Evolutionary conservation across 1,139 yeast genomes (phyloP).

Genomic region (Zhuliangozyma blackwelliae): DNA sequence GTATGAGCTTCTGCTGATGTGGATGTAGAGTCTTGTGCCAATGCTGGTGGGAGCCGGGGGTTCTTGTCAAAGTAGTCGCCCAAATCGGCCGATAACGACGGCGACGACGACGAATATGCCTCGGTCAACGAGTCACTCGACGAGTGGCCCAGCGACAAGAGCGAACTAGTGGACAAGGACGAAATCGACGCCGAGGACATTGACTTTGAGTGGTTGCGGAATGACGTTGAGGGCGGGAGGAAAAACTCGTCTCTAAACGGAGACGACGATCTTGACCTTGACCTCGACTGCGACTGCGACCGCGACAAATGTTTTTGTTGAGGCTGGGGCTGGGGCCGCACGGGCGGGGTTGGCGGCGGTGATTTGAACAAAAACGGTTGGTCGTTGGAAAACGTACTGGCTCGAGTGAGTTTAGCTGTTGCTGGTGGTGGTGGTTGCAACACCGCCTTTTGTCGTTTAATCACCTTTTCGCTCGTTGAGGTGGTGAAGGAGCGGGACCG

Average conservation of each 20-base stretch:
- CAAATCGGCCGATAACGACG: slow-evolving; percentile 18
- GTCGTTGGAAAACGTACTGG: slow-evolving; percentile 15
- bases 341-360: slow-evolving; percentile 1
- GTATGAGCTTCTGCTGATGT: not conserved
- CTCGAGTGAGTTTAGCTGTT: slow-evolving; percentile 14
- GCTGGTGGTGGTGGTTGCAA: slow-evolving; percentile 3
- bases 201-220: slow-evolving; percentile 19
- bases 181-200: slow-evolving; percentile 20
- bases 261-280: not conserved
- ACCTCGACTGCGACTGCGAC: not conserved
- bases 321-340: slow-evolving; percentile 7
- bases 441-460: slow-evolving; percentile 33
- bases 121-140: slow-evolving; percentile 27
- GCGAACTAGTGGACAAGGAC: slow-evolving; percentile 16
- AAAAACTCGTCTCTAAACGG: slow-evolving; percentile 14
- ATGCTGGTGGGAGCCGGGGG: slow-evolving; percentile 1
- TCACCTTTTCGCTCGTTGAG: slow-evolving; percentile 30
- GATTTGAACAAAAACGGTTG: slow-evolving; percentile 15
- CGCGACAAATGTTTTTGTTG: slow-evolving; percentile 6
- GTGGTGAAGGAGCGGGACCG: slow-evolving; percentile 33
- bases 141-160: slow-evolving; percentile 23
- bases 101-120: slow-evolving; percentile 5
- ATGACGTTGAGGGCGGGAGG: slow-evolving; percentile 33
- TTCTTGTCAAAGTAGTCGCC: slow-evolving; percentile 17
- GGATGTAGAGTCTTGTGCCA: not conserved